phyloP scores from a whole-genome alignment of 1,284 basidiomycete genomes.

The Wallemia ichthyophaga region DNA sequence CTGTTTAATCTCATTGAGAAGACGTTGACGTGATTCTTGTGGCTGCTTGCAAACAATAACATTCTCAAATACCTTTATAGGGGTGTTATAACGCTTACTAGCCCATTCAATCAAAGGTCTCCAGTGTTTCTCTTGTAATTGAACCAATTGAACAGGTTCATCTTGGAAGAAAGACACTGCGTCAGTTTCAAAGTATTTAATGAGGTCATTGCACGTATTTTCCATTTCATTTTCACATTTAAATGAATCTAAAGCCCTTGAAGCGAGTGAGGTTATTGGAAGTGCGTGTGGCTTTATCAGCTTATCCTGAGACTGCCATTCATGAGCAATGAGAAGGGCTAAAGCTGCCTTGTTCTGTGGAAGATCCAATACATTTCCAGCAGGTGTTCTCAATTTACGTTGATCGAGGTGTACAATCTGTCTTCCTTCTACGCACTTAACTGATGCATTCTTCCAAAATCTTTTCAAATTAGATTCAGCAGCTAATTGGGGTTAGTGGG shows the following conservation, averaged over 20 bases:
- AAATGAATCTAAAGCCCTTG: constrained; percentile 37
- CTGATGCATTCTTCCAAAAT: neutral
- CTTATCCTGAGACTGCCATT: constrained; percentile 80
- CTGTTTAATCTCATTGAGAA: constrained; percentile 26
- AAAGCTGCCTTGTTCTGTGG: constrained; percentile 38
- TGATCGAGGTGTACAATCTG: constrained; percentile 29
- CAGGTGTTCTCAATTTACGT: constrained; percentile 59
- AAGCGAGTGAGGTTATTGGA: constrained; percentile 54
- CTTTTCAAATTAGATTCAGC: neutral
- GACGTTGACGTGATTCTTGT: constrained; percentile 28
- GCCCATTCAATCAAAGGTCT: constrained; percentile 60
- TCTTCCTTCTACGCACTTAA: neutral
- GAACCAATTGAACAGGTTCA: constrained; percentile 39
- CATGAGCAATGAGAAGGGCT: constrained; percentile 61
- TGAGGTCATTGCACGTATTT: neutral
- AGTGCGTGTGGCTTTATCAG: constrained; percentile 67
- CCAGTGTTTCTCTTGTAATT: constrained; percentile 67
- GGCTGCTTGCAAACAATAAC: constrained; percentile 38
- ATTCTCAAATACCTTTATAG: constrained; percentile 35
- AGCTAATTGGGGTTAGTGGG: neutral
- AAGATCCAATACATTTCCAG: constrained; percentile 38
- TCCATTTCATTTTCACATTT: neutral
- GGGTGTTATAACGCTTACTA: constrained; percentile 29
- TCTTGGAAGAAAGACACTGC: constrained; percentile 74
- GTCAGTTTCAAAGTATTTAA: constrained; percentile 80